Evolutionary conservation across 164 flowering plant genomes (phyloP).

Genomic region (Magnolia kwangsiensis): DNA sequence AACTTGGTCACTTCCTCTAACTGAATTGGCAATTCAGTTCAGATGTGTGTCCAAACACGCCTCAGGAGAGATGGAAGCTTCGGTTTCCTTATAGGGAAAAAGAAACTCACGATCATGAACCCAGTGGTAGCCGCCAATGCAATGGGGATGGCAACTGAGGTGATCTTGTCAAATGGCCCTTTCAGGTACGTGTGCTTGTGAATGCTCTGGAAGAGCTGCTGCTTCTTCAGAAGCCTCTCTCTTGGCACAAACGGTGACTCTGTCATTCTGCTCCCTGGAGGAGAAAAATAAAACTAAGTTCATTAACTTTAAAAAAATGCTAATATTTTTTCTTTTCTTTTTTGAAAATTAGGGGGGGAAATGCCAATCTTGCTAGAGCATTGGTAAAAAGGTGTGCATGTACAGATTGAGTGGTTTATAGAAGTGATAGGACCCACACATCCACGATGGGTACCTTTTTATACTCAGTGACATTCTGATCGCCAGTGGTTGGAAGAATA

Average conservation of each 20-base stretch:
- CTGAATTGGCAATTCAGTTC: neutral
- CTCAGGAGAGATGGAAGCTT: neutral
- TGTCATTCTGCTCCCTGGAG: slow-evolving; percentile 16
- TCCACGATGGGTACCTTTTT: too few relatives aligned
- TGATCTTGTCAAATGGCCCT: slow-evolving; percentile 58
- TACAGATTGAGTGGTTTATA: too few relatives aligned
- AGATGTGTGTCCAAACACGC: neutral
- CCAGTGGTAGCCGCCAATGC: slow-evolving; percentile 46
- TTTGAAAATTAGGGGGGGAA: too few relatives aligned
- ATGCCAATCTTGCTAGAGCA: too few relatives aligned
- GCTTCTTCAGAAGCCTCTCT: slow-evolving; percentile 59
- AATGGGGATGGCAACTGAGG: slow-evolving; percentile 67
- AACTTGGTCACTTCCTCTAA: neutral
- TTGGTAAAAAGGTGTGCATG: too few relatives aligned
- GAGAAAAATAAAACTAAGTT: neutral
- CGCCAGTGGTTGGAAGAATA: too few relatives aligned
- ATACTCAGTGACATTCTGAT: too few relatives aligned
- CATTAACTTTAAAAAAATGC: too few relatives aligned
- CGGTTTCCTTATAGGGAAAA: neutral
- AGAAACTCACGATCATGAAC: slow-evolving; percentile 47
- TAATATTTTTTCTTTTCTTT: too few relatives aligned
- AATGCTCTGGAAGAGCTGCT: slow-evolving; percentile 49
- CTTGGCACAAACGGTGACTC: slow-evolving; percentile 60
- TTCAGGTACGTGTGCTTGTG: slow-evolving; percentile 61
- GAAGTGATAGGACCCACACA: too few relatives aligned